A percentile compares a stretch with the other conserved stretches of the same genome.
These are phyloP conservation scores for Chlorophyllum brunneum DNA, from an alignment of 768 basidiomycete genomes.

Conservation along the genomic window DNA sequence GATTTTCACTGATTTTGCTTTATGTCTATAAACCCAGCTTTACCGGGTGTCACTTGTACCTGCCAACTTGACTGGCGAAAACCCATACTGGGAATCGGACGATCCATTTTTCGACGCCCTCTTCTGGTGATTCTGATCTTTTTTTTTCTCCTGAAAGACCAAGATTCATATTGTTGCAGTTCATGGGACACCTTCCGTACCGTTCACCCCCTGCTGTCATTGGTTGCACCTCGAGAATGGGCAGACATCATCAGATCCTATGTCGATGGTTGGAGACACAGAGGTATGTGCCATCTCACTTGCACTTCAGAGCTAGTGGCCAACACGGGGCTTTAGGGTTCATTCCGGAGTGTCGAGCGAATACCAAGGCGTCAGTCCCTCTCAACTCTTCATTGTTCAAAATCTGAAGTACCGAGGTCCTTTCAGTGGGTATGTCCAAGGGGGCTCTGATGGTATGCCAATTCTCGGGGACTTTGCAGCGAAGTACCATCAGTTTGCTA, in stretches of 20 bases:
- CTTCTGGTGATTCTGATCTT: conserved; percentile 38
- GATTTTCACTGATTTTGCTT: neutral
- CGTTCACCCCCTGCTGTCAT: conserved; percentile 45
- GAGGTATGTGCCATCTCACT: conserved; percentile 23
- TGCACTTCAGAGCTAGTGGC: too few species aligned
- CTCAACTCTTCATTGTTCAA: neutral
- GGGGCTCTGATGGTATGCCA: conserved; percentile 48
- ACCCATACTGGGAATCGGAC: conserved; percentile 44
- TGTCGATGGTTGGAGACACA: conserved; percentile 47
- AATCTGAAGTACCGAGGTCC: neutral
- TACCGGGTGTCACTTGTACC: conserved; percentile 49
- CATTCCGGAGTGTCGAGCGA: conserved; percentile 47
- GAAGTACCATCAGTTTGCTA: conserved; percentile 36
- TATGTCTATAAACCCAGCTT: conserved; percentile 25
- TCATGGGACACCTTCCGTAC: conserved; percentile 55
- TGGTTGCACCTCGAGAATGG: conserved; percentile 43
- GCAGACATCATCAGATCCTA: conserved; percentile 44
- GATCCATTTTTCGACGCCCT: conserved; percentile 49
- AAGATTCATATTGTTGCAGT: conserved; percentile 20
- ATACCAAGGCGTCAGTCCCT: conserved; percentile 40
- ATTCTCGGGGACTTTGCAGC: conserved; percentile 49
- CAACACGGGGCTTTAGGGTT: conserved; percentile 35
- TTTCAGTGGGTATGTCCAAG: conserved; percentile 44
- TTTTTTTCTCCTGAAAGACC: neutral
- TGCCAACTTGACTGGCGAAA: conserved; percentile 46